These are phyloP conservation scores for Citrus medica DNA, from an alignment of 345 rosid species.

Conservation along the genomic window DNA sequence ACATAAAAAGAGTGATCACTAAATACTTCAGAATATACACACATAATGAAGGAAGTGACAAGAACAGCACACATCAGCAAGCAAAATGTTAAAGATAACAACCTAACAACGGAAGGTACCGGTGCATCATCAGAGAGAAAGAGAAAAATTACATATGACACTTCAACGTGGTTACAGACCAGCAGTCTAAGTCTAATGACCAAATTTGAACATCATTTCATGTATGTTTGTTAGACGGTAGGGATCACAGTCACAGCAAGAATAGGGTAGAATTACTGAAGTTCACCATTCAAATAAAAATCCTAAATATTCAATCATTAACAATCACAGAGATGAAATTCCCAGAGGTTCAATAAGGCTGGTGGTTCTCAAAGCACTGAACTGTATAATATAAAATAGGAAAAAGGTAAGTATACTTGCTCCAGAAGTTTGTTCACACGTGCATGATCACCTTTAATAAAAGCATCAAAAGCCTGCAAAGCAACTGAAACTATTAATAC, in stretches of 20 bases:
- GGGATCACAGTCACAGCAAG: no score
- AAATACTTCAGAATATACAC: neutral
- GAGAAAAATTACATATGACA: neutral
- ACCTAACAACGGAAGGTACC: neutral
- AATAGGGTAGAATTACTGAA: neutral
- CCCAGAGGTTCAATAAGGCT: neutral
- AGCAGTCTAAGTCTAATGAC: neutral
- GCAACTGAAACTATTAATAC: conserved; percentile 4
- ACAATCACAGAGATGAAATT: neutral
- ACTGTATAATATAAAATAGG: neutral
- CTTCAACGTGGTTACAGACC: neutral
- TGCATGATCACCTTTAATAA: conserved; percentile 40
- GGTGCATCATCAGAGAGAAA: neutral
- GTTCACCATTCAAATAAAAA: neutral
- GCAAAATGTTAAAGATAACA: neutral
- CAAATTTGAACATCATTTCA: neutral
- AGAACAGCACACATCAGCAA: neutral
- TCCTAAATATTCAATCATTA: neutral
- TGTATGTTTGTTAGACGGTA: neutral
- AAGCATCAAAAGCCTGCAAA: conserved; percentile 60
- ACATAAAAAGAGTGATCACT: neutral
- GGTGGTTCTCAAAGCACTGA: neutral
- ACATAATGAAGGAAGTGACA: neutral
- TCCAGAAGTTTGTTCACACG: conserved; percentile 46
- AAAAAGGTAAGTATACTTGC: conserved; percentile 25